Evolutionary conservation across 2,329 filamentous ascomycete genomes (phyloP), one percentile per base, ranked within the genome.

Genomic region (Cladosporium sp.): DNA sequence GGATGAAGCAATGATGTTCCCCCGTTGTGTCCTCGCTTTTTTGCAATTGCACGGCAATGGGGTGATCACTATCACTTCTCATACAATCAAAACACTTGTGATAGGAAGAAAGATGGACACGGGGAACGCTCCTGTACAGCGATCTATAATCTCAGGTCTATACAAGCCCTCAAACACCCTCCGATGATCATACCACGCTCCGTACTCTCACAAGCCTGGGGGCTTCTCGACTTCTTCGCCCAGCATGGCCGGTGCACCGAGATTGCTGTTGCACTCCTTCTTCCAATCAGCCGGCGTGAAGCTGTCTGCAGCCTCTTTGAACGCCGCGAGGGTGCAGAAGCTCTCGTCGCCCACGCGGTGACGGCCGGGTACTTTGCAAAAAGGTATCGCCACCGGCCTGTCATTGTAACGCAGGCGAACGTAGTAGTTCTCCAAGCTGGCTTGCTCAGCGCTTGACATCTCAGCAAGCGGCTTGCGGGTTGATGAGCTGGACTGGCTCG

Each of bases 381-480:
- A 91, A 0, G 92, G 92, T 14, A 98, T 78, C 11, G 78, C 82
- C 65, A 97, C 82, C 3, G 89, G 81, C 49, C 79, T 77, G 68
- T 97, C 93, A 63, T 98, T 98, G 71, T 95, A 98, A 46, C 91
- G 81, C 54, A 98, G 70, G 14, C 93, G 84, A 11, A 98, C 92
- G 69, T 87, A 98, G 74, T 95, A 90, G 2, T 82, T 85, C 22
- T 86, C 76, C 9, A 95, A 70, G 51, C 76, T 77, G 13, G 75
- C 70, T 60, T 77, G 81, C 61, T 91, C 82, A 1, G 70, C 65
- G 0, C 75, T 69, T 0, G 74, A 77, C 52, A 93, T 72, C 10
- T 81, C 74, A 1, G 73, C 63, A 5, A 78, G 74, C 10, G 76
- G 75, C 62, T 80, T 84, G 41, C 87, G 80, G 1, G 56, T 43